phyloP scores from a whole-genome alignment of 2,329 filamentous ascomycete genomes.

The Ceratocystiopsis sp. region DNA sequence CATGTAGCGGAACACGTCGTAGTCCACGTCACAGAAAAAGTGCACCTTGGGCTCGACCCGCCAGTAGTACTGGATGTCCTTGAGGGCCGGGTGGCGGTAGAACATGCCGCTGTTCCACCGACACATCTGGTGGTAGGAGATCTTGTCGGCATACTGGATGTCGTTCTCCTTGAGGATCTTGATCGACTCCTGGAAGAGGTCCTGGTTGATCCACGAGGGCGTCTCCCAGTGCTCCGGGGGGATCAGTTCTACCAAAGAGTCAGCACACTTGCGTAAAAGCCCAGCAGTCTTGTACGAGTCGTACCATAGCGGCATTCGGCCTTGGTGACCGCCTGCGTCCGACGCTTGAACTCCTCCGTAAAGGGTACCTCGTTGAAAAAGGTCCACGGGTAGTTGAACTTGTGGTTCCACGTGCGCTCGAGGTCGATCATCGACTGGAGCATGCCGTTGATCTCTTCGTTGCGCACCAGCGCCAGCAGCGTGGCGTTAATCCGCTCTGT shows the following conservation, averaged over 20 bases:
- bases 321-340: slow-evolving; percentile 67
- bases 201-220: slow-evolving; percentile 80
- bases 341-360: slow-evolving; percentile 76
- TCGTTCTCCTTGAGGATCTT: slow-evolving; percentile 66
- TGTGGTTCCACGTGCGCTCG: slow-evolving; percentile 90
- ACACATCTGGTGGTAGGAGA: slow-evolving; percentile 98
- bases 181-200: slow-evolving; percentile 71
- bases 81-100: slow-evolving; percentile 84
- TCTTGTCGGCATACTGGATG: slow-evolving; percentile 77
- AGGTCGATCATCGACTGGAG: slow-evolving; percentile 79
- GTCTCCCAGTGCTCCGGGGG: slow-evolving; percentile 91
- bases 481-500: slow-evolving; percentile 86
- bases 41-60: slow-evolving; percentile 96
- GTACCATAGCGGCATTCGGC: slow-evolving; percentile 58
- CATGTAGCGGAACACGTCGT: slow-evolving; percentile 98
- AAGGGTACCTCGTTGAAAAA: slow-evolving; percentile 98
- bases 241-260: slow-evolving; percentile 42
- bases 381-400: slow-evolving; percentile 99
- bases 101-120: slow-evolving; percentile 98
- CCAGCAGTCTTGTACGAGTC: too few species aligned
- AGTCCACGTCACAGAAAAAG: slow-evolving; percentile 98
- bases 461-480: slow-evolving; percentile 78
- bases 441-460: slow-evolving; percentile 73
- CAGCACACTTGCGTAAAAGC: too few species aligned
- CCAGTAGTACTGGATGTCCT: slow-evolving; percentile 84